phyloP scores from a whole-genome alignment of 1,139 yeast genomes.

The Debaryomycetaceae sp. region DNA sequence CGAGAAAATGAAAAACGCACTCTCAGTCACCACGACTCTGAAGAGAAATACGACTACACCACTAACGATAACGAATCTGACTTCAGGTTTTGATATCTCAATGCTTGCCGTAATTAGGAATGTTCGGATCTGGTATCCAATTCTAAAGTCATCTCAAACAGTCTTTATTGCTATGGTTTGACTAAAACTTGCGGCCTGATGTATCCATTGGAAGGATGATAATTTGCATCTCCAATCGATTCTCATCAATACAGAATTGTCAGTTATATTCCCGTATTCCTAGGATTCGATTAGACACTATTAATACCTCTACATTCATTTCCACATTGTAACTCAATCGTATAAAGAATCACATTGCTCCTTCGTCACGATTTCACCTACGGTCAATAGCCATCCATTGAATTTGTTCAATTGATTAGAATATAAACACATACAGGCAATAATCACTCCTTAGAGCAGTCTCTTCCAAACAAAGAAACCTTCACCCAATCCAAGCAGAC shows the following conservation, averaged over 20 bases:
- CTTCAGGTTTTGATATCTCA: slow-evolving; percentile 12
- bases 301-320: too few relatives aligned
- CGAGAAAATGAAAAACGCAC: background rate
- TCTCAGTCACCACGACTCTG: slow-evolving; percentile 2
- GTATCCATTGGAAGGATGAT: too few relatives aligned
- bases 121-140: background rate
- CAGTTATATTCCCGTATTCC: too few relatives aligned
- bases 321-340: too few relatives aligned
- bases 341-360: too few relatives aligned
- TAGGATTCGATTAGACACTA: too few relatives aligned
- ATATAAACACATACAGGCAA: background rate
- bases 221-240: too few relatives aligned
- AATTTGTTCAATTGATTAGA: background rate
- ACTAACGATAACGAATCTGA: slow-evolving; percentile 13
- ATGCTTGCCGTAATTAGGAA: background rate
- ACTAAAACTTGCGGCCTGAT: too few relatives aligned
- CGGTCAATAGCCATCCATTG: background rate
- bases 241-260: too few relatives aligned
- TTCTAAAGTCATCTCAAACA: too few relatives aligned
- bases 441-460: slow-evolving; percentile 54
- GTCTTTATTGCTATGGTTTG: too few relatives aligned
- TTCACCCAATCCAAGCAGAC: slow-evolving; percentile 87
- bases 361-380: too few relatives aligned
- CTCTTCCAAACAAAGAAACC: slow-evolving; percentile 86
- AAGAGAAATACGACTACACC: slow-evolving; percentile 4